Evolutionary conservation across 345 rosid species (phyloP).

Genomic region (Draba incana): DNA sequence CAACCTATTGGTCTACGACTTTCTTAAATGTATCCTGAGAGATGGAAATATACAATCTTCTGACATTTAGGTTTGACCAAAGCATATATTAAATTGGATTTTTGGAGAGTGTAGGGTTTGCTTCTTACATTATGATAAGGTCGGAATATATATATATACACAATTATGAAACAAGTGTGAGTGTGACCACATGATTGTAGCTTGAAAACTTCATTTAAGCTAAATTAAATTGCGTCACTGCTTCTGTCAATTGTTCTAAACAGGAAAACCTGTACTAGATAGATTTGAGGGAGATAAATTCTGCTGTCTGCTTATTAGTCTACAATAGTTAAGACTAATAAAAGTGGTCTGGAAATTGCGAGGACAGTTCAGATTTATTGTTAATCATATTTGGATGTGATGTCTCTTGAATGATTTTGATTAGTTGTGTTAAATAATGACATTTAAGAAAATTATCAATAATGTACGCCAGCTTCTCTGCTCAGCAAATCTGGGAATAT

Average conservation of each 20-base stretch:
- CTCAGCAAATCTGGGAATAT: conserved; percentile 29
- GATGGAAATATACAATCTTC: conserved; percentile 13
- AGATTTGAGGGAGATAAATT: conserved; percentile 3
- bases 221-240: conserved; percentile 30
- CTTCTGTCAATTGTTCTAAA: conserved; percentile 26
- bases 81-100: not conserved
- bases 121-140: conserved; percentile 4
- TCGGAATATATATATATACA: not conserved
- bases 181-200: conserved; percentile 21
- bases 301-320: conserved; percentile 14
- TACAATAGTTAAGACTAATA: conserved; percentile 7
- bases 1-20: conserved; percentile 3
- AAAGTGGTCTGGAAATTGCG: not conserved
- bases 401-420: conserved; percentile 29
- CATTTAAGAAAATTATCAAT: conserved; percentile 12
- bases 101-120: not conserved
- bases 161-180: not conserved
- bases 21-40: conserved; percentile 1
- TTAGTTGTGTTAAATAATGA: conserved; percentile 8
- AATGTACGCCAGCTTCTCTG: conserved; percentile 8
- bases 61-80: not conserved
- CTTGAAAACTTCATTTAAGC: conserved; percentile 9
- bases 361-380: not conserved
- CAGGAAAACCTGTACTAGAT: not conserved
- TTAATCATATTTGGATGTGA: not conserved